These are phyloP conservation scores for Trichoderma oligosporum DNA, from an alignment of 2,329 filamentous ascomycete species.

Conservation along the genomic window DNA sequence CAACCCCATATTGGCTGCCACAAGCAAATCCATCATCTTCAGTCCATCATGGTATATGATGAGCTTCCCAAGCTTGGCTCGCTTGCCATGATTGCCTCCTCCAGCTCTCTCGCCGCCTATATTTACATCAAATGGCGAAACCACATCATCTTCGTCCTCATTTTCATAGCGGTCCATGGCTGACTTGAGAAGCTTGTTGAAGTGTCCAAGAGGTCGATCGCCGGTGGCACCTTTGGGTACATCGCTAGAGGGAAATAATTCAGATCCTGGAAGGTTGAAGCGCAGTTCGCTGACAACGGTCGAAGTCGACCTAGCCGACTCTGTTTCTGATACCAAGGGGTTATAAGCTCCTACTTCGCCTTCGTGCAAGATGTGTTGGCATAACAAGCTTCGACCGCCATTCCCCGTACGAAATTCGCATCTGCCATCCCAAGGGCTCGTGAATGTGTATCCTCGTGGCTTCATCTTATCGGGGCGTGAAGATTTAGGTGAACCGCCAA, in stretches of 20 bases:
- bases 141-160: conserved; percentile 38
- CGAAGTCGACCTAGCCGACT: conserved; percentile 29
- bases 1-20: conserved; percentile 85
- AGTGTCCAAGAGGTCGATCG: conserved; percentile 40
- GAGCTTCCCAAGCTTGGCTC: conserved; percentile 89
- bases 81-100: conserved; percentile 78
- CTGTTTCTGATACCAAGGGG: conserved; percentile 38
- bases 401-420: conserved; percentile 82
- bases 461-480: conserved; percentile 33
- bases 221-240: conserved; percentile 32
- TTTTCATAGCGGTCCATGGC: conserved; percentile 30
- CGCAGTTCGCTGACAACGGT: conserved; percentile 74
- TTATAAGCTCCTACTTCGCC: conserved; percentile 37
- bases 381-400: conserved; percentile 70
- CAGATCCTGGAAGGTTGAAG: conserved; percentile 73
- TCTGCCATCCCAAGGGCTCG: conserved; percentile 79
- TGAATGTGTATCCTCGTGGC: conserved; percentile 69
- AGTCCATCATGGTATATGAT: conserved; percentile 85
- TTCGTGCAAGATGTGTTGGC: conserved; percentile 64
- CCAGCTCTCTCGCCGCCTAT: conserved; percentile 81
- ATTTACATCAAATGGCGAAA: conserved; percentile 60
- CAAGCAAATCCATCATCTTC: conserved; percentile 91
- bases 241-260: conserved; percentile 42
- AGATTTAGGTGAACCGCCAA: conserved; percentile 14
- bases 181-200: conserved; percentile 41